phyloP scores from a whole-genome alignment of 2,329 filamentous ascomycete genomes.

The Verticillium alfalfae region DNA sequence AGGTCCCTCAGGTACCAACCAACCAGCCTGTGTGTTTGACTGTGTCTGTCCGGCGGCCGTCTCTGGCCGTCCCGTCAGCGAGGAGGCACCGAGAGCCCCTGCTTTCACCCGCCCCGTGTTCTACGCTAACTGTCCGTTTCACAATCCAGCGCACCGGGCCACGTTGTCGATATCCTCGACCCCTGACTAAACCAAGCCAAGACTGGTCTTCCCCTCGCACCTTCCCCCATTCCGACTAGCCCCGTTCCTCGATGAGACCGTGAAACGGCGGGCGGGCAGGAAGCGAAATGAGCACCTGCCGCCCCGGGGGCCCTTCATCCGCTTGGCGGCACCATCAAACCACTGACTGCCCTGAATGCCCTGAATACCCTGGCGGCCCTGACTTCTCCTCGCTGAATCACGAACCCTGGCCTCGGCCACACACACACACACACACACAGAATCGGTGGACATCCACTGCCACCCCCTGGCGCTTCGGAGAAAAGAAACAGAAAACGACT shows the following conservation, averaged over 20 bases:
- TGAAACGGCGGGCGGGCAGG: constrained; percentile 1
- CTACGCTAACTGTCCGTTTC: background rate
- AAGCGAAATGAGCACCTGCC: constrained; percentile 13
- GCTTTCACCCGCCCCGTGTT: background rate
- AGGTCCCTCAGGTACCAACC: no score
- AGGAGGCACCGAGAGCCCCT: background rate
- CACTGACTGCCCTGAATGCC: background rate
- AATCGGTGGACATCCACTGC: background rate
- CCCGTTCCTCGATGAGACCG: background rate
- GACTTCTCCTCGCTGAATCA: constrained; percentile 1
- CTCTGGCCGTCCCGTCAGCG: background rate
- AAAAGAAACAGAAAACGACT: constrained; percentile 7
- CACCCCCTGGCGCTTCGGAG: background rate
- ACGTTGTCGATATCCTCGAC: background rate
- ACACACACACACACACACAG: background rate
- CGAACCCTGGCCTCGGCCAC: background rate
- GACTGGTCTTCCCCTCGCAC: background rate
- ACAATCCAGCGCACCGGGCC: background rate
- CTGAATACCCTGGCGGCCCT: background rate
- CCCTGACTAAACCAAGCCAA: background rate
- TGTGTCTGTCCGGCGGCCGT: background rate
- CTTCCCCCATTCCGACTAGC: background rate
- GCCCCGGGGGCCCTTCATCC: constrained; percentile 3
- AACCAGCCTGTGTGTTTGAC: no score
- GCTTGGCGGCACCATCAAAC: background rate